Evolutionary conservation across 345 rosid species (phyloP), one percentile per base, ranked within the genome.

Genomic region (Citrus sp.): DNA sequence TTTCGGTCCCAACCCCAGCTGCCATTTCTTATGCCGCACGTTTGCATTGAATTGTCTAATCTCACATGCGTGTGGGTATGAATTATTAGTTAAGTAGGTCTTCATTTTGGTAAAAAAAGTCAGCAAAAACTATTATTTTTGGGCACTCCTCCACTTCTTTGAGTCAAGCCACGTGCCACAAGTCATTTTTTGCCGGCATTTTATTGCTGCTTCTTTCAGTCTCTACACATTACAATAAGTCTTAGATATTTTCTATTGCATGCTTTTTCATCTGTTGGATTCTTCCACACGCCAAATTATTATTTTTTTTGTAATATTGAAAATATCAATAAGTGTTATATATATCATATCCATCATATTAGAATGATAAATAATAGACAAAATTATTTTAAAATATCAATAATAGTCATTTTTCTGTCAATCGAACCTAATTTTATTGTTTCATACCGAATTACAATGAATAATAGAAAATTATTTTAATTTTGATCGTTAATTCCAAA

Each of bases 11-110:
- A 35, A 66, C 24, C 70, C 27, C 46, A 4, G 22, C 5, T 16
- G 0, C 59, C 82, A 25, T 55, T 40, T 63, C 75, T 72, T 82
- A 18, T 75, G 88, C 86, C 77, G 79, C 63, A 69, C 64, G 80
- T 76, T 72, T 14, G 49, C 49, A 10, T 77, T 63, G 40, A 72
- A 25, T 56, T 25, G 62, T 73, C 76, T n/a, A 21, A 42, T 74
- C 68, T 65, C 72, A 60, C 80, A 37, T 70, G 76, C 75, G 78
- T 76, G 65, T 70, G 37, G 67, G 67, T 9, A 1, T 32, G 65
- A 4, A 54, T 2, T 18, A 38, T 55, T 25, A 14, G 34, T 32
- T 32, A 5, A 30, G 25, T 62, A 30, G 64, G 69, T 24, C n/a
- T 0, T 54, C 22, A 18, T 54, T 54, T 59, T 18, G 55, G 8